Evolutionary conservation across 352 stramenopile genomes (phyloP).

Genomic region (Phytophthora rubi): DNA sequence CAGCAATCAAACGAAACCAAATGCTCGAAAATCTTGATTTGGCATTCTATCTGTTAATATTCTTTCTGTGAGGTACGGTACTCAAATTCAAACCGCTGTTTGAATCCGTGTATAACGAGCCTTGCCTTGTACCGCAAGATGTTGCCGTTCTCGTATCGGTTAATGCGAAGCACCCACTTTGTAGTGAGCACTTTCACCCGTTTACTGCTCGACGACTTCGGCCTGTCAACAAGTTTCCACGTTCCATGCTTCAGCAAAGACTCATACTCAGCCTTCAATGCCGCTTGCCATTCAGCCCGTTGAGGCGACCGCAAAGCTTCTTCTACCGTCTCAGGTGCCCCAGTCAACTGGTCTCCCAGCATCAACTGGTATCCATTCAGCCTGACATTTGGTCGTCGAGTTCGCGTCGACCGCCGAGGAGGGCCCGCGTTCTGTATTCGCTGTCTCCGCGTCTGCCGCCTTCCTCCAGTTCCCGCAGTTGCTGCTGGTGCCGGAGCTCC

Average conservation of each 20-base stretch:
- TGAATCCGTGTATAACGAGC: background rate
- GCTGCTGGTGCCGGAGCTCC: background rate
- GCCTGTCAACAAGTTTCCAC: background rate
- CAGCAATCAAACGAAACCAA: no score
- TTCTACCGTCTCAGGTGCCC: background rate
- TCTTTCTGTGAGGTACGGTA: no score
- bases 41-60: no score
- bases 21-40: no score
- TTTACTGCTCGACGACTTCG: background rate
- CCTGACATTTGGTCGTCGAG: background rate
- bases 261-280: background rate
- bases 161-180: background rate
- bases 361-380: background rate
- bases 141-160: background rate
- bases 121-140: background rate
- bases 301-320: background rate
- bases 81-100: constrained; percentile 4
- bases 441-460: background rate
- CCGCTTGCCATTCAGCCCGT: background rate
- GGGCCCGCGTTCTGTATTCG: background rate
- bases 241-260: background rate
- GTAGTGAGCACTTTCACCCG: background rate
- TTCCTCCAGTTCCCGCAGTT: background rate
- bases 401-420: background rate
- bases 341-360: background rate